Evolutionary conservation across 73 alveolate species (phyloP).

Genomic region (Paramecium sexaurelia): DNA sequence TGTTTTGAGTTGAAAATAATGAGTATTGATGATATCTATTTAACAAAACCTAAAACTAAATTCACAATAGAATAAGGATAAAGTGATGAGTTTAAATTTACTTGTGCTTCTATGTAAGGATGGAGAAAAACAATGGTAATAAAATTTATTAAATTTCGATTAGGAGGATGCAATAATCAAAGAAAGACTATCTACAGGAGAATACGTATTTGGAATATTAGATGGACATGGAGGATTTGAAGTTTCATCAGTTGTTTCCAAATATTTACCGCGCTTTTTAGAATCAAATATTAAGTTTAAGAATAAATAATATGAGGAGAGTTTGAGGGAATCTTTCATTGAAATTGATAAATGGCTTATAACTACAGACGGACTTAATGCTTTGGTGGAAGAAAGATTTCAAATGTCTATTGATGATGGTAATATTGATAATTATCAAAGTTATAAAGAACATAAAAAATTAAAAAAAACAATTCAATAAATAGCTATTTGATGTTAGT

Average conservation of each 20-base stretch:
- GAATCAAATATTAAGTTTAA: constrained; percentile 34
- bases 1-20: neutral
- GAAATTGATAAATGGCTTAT: constrained; percentile 75
- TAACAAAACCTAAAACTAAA: constrained; percentile 27
- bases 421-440: neutral
- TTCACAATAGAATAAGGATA: neutral
- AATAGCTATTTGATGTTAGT: neutral
- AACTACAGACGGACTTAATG: constrained; percentile 61
- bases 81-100: neutral
- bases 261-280: constrained; percentile 48
- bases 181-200: neutral
- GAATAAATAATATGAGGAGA: constrained; percentile 70
- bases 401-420: neutral
- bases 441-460: constrained; percentile 17
- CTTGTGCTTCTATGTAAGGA: constrained; percentile 57
- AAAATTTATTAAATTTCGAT: neutral
- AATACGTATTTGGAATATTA: constrained; percentile 79
- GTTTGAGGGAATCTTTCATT: constrained; percentile 76
- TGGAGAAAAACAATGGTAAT: constrained; percentile 51
- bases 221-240: constrained; percentile 97
- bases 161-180: constrained; percentile 39
- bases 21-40: constrained; percentile 39
- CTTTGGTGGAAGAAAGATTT: constrained; percentile 19
- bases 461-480: neutral
- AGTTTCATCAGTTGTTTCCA: constrained; percentile 76